phyloP scores from a whole-genome alignment of 179 eudicot genomes.

The Actinidia arguta region DNA sequence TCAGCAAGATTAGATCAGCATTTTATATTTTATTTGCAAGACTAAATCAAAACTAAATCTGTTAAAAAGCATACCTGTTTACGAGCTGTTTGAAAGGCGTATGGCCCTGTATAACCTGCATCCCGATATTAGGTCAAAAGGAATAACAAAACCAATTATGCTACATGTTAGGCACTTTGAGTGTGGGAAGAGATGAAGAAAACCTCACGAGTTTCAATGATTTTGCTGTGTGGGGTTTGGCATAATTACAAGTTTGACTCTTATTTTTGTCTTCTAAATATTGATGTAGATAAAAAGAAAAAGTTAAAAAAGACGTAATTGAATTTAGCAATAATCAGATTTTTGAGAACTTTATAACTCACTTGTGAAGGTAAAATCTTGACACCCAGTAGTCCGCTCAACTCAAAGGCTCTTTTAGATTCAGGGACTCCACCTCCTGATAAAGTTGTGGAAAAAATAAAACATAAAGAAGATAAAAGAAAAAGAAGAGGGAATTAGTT shows the following conservation, averaged over 20 bases:
- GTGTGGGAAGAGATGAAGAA: not conserved
- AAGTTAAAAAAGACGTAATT: no score
- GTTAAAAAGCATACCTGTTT: slow-evolving; percentile 42
- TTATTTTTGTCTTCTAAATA: not conserved
- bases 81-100: slow-evolving; percentile 81
- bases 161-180: not conserved
- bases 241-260: not conserved
- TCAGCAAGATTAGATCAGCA: not conserved
- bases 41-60: not conserved
- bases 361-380: slow-evolving; percentile 76
- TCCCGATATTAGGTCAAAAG: slow-evolving; percentile 12
- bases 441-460: slow-evolving; percentile 3
- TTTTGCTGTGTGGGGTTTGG: not conserved
- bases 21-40: not conserved
- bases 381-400: slow-evolving; percentile 65
- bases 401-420: slow-evolving; percentile 79
- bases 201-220: not conserved
- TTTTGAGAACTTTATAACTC: slow-evolving; percentile 3
- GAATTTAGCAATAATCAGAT: not conserved
- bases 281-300: not conserved
- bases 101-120: slow-evolving; percentile 96
- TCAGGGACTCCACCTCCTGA: slow-evolving; percentile 95
- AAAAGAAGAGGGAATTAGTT: not conserved
- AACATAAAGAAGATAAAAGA: not conserved
- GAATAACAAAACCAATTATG: not conserved